phyloP scores from a whole-genome alignment of 805 yeast species.

The Hanseniaspora clermontiae region DNA sequence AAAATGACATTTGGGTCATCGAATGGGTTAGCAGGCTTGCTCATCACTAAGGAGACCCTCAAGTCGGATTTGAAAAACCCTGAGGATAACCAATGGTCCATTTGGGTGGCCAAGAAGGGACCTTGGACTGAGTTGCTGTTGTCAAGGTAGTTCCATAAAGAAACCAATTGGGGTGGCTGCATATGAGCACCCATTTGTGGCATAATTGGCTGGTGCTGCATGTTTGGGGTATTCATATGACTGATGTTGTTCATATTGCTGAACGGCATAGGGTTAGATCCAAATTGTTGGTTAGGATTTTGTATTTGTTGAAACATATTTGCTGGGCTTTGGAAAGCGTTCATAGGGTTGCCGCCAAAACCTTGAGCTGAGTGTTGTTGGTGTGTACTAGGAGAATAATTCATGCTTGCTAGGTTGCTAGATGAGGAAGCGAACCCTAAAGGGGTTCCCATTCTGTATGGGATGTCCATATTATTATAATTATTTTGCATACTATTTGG shows the following conservation, averaged over 20 bases:
- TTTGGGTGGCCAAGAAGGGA: constrained; percentile 62
- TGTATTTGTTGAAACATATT: background rate
- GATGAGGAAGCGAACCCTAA: constrained; percentile 13
- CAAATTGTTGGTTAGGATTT: background rate
- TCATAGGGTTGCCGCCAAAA: background rate
- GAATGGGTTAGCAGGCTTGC: constrained; percentile 17
- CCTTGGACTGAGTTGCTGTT: constrained; percentile 63
- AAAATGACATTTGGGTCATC: constrained; percentile 20
- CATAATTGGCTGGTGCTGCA: constrained; percentile 9
- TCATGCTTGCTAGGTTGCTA: background rate
- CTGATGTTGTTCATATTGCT: background rate
- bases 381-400: background rate
- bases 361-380: background rate
- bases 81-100: constrained; percentile 68
- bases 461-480: background rate
- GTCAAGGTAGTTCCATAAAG: constrained; percentile 68
- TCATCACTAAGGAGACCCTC: constrained; percentile 38
- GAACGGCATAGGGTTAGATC: background rate
- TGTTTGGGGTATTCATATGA: background rate
- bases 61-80: constrained; percentile 50
- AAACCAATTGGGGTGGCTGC: constrained; percentile 18
- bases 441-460: constrained; percentile 7
- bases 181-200: constrained; percentile 6
- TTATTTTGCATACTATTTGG: background rate
- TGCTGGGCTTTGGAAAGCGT: background rate